Evolutionary conservation across 495 filamentous ascomycete genomes (phyloP).

Genomic region (Aspergillus biplanus): DNA sequence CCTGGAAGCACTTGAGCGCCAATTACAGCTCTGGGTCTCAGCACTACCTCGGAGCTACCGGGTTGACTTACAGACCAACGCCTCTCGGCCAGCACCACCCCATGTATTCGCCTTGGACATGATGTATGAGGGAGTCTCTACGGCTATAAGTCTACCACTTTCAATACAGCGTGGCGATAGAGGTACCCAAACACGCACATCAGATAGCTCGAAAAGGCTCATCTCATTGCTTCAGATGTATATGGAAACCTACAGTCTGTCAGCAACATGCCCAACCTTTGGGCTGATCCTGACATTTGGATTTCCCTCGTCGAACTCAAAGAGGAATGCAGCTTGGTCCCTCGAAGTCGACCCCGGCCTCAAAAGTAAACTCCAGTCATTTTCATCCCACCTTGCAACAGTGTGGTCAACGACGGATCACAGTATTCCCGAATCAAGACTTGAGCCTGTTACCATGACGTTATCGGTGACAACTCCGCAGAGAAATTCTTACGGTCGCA

Average conservation of each 20-base stretch:
- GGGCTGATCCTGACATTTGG: slow-evolving; percentile 39
- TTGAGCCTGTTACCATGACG: not conserved
- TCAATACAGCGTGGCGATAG: slow-evolving; percentile 33
- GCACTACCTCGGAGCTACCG: slow-evolving; percentile 40
- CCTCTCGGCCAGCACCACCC: slow-evolving; percentile 34
- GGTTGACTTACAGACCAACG: slow-evolving; percentile 35
- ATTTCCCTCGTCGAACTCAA: slow-evolving; percentile 16
- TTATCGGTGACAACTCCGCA: slow-evolving; percentile 8
- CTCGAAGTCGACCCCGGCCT: slow-evolving; percentile 37
- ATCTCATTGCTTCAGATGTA: slow-evolving; percentile 39
- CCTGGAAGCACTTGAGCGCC: slow-evolving; percentile 40
- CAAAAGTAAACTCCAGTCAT: slow-evolving; percentile 34
- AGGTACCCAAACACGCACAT: slow-evolving; percentile 29
- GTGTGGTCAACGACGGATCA: slow-evolving; percentile 27
- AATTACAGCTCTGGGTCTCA: slow-evolving; percentile 42
- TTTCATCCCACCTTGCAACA: slow-evolving; percentile 39
- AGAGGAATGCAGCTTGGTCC: not conserved
- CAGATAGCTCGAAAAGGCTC: slow-evolving; percentile 40
- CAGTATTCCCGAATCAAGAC: slow-evolving; percentile 1
- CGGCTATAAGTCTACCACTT: slow-evolving; percentile 35
- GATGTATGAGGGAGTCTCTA: slow-evolving; percentile 40
- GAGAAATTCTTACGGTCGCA: slow-evolving; percentile 7
- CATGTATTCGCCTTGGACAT: slow-evolving; percentile 48
- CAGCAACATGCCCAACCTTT: slow-evolving; percentile 41
- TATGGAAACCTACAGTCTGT: slow-evolving; percentile 44